These are phyloP conservation scores for Sedum album DNA, from an alignment of 164 flowering plant genomes.

Conservation along the genomic window DNA sequence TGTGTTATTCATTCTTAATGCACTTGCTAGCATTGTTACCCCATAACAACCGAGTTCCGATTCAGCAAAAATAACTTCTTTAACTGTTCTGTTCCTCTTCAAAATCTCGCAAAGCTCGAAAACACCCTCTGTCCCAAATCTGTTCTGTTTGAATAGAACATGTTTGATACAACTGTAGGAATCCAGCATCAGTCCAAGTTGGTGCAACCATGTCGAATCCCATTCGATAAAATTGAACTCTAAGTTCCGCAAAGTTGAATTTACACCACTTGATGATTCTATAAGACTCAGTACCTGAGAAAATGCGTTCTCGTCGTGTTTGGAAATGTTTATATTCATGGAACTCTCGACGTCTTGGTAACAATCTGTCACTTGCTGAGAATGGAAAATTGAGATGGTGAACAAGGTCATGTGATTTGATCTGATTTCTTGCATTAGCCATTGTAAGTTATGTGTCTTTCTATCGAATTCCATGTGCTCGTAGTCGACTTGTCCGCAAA, in stretches of 20 bases:
- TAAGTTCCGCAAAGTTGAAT: conserved; percentile 35
- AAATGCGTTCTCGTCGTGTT: conserved; percentile 28
- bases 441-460: conserved; percentile 45
- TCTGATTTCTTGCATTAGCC: conserved; percentile 41
- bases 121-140: conserved; percentile 36
- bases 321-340: conserved; percentile 47
- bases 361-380: conserved; percentile 53
- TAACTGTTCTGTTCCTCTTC: conserved; percentile 41
- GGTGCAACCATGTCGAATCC: conserved; percentile 26
- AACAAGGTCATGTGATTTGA: conserved; percentile 39
- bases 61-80: conserved; percentile 60
- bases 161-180: conserved; percentile 35
- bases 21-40: conserved; percentile 52
- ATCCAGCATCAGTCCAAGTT: conserved; percentile 40
- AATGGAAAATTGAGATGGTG: conserved; percentile 53
- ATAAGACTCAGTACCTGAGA: conserved; percentile 35
- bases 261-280: conserved; percentile 21
- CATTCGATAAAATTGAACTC: conserved; percentile 32
- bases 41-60: conserved; percentile 59
- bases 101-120: conserved; percentile 48
- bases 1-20: conserved; percentile 54
- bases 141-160: conserved; percentile 48
- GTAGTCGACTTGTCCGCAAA: neutral
- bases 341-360: conserved; percentile 62
- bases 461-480: conserved; percentile 37